Percentiles rank a stretch among this genome's conserved stretches.
phyloP scores from a whole-genome alignment of 2,329 filamentous ascomycete genomes.

The Pseudopyrenochaeta lycopersici region DNA sequence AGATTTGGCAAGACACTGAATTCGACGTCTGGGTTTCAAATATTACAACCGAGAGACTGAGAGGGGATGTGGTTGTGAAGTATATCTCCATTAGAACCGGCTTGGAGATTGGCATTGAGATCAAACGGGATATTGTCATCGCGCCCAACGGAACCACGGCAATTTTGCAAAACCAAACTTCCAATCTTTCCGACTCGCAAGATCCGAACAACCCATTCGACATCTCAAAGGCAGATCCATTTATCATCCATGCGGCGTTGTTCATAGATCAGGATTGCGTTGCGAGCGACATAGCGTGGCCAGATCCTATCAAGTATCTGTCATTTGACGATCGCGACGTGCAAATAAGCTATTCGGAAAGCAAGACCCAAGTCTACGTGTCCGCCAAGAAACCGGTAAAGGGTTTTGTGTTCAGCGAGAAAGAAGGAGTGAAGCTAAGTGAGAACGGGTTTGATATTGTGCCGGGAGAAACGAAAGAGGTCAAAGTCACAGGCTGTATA shows the following conservation, averaged over 20 bases:
- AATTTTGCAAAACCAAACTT: constrained; percentile 51
- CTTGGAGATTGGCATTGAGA: constrained; percentile 56
- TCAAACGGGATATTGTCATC: constrained; percentile 57
- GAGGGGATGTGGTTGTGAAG: constrained; percentile 57
- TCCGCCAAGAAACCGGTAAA: constrained; percentile 63
- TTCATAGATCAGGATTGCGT: constrained; percentile 59
- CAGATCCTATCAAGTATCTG: constrained; percentile 68
- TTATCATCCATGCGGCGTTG: constrained; percentile 61
- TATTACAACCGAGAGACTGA: constrained; percentile 53
- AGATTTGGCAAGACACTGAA: constrained; percentile 37
- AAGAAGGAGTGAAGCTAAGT: constrained; percentile 22
- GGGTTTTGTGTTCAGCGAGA: constrained; percentile 60
- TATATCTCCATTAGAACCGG: constrained; percentile 65
- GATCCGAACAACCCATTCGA: constrained; percentile 49
- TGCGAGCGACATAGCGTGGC: constrained; percentile 66
- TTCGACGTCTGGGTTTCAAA: constrained; percentile 67
- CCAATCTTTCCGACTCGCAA: background rate
- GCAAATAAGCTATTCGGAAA: constrained; percentile 42
- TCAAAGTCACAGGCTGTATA: constrained; percentile 17
- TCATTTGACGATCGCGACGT: constrained; percentile 60
- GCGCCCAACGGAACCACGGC: constrained; percentile 64
- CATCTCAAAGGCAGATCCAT: constrained; percentile 59
- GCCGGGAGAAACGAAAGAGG: constrained; percentile 25
- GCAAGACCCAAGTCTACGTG: constrained; percentile 52
- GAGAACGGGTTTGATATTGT: constrained; percentile 42